A percentile compares a stretch with the other conserved stretches of the same genome.
phyloP scores from a whole-genome alignment of 352 stramenopile genomes.

The Elongisporangium prolatum region DNA sequence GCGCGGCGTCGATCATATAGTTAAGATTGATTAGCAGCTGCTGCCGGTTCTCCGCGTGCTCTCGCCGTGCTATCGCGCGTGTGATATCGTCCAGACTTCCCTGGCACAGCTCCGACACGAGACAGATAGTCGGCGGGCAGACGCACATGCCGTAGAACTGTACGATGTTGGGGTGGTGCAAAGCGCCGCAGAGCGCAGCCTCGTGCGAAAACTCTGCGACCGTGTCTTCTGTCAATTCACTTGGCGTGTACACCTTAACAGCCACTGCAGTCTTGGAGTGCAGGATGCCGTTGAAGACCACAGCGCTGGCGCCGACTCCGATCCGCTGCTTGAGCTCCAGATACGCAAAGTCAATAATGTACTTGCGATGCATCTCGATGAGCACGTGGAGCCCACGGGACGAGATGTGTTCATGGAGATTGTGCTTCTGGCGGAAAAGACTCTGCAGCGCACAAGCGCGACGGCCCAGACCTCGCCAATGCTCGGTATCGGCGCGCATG shows the following conservation, averaged over 20 bases:
- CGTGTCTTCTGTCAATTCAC: constrained; percentile 43
- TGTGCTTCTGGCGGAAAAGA: constrained; percentile 43
- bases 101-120: constrained; percentile 58
- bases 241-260: constrained; percentile 77
- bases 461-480: constrained; percentile 63
- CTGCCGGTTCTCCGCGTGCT: constrained; percentile 18
- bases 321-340: constrained; percentile 40
- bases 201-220: constrained; percentile 83
- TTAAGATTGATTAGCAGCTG: constrained; percentile 44
- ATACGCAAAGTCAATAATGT: constrained; percentile 65
- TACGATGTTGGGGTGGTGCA: constrained; percentile 79
- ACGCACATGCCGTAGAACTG: constrained; percentile 85
- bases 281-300: constrained; percentile 61
- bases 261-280: constrained; percentile 49
- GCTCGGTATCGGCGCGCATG: constrained; percentile 60
- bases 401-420: constrained; percentile 51
- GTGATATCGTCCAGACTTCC: constrained; percentile 39
- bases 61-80: constrained; percentile 16
- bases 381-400: constrained; percentile 58
- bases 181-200: constrained; percentile 58
- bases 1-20: constrained; percentile 63
- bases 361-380: constrained; percentile 64
- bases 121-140: constrained; percentile 62
- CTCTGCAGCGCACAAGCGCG: constrained; percentile 50
- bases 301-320: constrained; percentile 43